Conservation (phyloP, 2,329 filamentous ascomycete genomes). For the Claviceps humidiphila region DNA sequence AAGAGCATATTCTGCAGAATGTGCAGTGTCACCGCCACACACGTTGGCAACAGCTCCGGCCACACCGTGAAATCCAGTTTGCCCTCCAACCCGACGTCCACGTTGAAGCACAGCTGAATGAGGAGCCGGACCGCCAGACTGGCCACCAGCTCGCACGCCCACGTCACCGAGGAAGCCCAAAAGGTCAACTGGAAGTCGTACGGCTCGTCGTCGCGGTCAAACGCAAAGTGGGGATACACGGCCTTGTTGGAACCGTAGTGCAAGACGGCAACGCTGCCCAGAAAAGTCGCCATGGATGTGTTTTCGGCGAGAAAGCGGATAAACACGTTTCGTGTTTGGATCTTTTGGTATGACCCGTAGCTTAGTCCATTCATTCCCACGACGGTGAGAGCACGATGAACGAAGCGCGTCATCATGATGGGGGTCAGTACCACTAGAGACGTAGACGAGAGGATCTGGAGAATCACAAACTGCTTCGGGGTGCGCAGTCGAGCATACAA, state of each 20-base stretch:
- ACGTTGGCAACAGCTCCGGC: constrained; percentile 54
- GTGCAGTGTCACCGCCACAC: constrained; percentile 52
- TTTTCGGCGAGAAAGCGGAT: constrained; percentile 56
- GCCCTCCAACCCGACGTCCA: constrained; percentile 51
- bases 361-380: constrained; percentile 44
- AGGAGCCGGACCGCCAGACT: constrained; percentile 46
- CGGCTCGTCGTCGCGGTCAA: constrained; percentile 33
- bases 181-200: constrained; percentile 54
- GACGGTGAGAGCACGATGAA: constrained; percentile 41
- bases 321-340: constrained; percentile 53
- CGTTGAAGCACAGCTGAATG: constrained; percentile 43
- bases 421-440: constrained; percentile 51
- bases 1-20: constrained; percentile 62
- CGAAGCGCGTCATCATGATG: constrained; percentile 46
- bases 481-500: constrained; percentile 55
- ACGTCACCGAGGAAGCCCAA: constrained; percentile 49
- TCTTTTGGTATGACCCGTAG: constrained; percentile 52
- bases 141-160: constrained; percentile 52
- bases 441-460: constrained; percentile 51
- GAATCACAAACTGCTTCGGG: constrained; percentile 49
- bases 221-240: constrained; percentile 58
- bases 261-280: constrained; percentile 51
- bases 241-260: constrained; percentile 55
- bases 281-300: constrained; percentile 53
- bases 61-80: constrained; percentile 51